Base-by-base conservation (phyloP, 2,329 filamentous ascomycete species). In the Neopestalotiopsis rosae region DNA sequence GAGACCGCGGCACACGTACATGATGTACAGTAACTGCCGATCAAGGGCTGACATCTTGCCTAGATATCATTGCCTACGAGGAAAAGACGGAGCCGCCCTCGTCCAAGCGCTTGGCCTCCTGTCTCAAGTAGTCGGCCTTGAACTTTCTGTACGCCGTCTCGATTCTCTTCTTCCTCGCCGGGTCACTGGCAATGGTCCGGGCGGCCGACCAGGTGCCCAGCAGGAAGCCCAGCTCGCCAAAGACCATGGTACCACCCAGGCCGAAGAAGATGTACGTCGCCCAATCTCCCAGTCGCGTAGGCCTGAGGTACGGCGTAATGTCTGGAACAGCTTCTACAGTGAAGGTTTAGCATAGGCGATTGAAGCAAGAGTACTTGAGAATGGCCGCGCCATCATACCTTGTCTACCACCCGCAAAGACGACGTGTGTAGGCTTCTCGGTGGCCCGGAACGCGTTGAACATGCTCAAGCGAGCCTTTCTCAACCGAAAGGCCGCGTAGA, bases 211-310 rank as follows among this genome's bases (percentile, higher is more conserved):
- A 83, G 1, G 84, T 85, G 0, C 91, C 90, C 0, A 84, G 85
- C 68, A 91, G 71, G 61, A 92, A 79, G 0, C 90, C 90, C 13
- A 85, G 79, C 79, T 92, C 90, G 7, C 90, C 90, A 7, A 90
- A 90, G 5, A 92, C 71, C 70, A 92, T 89, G 5, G 91, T 76
- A 0, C 90, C 90, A 14, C 89, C 90, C 0, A 87, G 75, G 0
- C 86, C 85, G 61, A 91, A 89, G 74, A 92, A 87, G 70, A 87
- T 86, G 74, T 90, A 91, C 0, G 90, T 88, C 3, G 88, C 86
- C 34, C 89, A 76, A 71, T 92, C 90, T 14, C 89, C 89, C 63
- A 87, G 74, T 0, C 81, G 81, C 1, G 86, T 88, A 0, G 90
- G 90, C 59, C 86, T 84, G 56, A 92, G 72, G 49, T 88, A 74